Evolutionary conservation across 768 basidiomycete species (phyloP), one percentile per base, ranked within the genome.

Genomic region (Pleurotus cornucopiae): DNA sequence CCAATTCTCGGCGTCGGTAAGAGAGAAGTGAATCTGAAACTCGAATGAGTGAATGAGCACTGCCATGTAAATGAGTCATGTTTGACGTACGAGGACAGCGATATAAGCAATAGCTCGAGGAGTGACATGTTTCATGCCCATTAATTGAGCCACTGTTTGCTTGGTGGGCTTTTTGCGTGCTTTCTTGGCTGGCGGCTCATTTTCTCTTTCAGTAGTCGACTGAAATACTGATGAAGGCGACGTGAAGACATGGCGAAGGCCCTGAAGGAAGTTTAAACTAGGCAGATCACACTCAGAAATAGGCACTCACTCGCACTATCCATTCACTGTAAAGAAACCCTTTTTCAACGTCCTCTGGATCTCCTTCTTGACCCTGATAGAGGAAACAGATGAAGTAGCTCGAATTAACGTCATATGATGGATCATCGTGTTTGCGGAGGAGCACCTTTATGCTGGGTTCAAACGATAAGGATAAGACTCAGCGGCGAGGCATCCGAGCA

Each of bases 241-340:
- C 1, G 60, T 64, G 20, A 63, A 62, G 3, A 65, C 57, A 54
- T 48, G 58, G 60, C 47, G 59, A 63, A 1, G 59, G 52, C 66
- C 63, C n/a, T 34, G 26, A 55, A 26, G 25, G 18, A 52, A 21
- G 9, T 39, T 21, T 51, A 18, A 44, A 20, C n/a, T 16, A 13
- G 20, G 12, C 12, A 20, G 26, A 13, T 6, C 16, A 38, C 21
- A 37, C 12, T 39, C 23, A 57, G 45, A 20, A 21, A 44, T 23
- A 30, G n/a, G 16, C 12, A 38, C 57, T 14, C 26, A 66, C 64
- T 60, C 57, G 61, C 5, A 64, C n/a, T 2, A 67, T n/a, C 41
- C 41, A 43, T n/a, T 43, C 41, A 43, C 41, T 43, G 41, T 43
- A 43, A 43, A 43, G 41, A 20, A 43, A 43, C n/a, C 20, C 20